Evolutionary conservation across 106 monocot genomes (phyloP).

Genomic region (Narthecium ossifragum): DNA sequence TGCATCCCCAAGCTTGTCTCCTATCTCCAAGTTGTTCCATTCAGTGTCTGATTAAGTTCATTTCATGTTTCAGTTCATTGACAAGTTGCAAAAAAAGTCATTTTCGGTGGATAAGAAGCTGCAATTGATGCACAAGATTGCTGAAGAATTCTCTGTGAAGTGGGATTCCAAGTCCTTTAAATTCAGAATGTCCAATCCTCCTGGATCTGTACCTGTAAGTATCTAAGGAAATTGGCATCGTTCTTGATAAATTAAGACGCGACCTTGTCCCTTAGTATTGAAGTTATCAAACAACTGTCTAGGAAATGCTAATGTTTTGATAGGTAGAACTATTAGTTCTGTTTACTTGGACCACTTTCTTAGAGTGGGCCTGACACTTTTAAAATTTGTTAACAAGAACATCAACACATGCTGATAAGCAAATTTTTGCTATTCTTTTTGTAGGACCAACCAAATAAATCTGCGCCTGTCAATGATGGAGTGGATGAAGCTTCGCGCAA

Average conservation of each 20-base stretch:
- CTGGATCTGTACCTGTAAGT: conserved; percentile 24
- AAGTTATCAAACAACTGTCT: too few species aligned
- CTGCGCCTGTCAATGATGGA: not conserved
- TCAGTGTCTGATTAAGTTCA: not conserved
- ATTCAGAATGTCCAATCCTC: conserved; percentile 22
- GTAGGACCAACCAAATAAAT: conserved; percentile 27
- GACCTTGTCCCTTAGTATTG: too few species aligned
- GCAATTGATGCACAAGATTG: conserved; percentile 62
- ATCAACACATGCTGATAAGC: too few species aligned
- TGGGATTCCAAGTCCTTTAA: conserved; percentile 42
- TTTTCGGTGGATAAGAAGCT: conserved; percentile 60
- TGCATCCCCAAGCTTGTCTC: not conserved
- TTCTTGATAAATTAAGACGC: too few species aligned
- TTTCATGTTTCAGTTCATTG: conserved; percentile 36
- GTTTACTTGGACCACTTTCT: too few species aligned
- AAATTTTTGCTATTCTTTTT: too few species aligned
- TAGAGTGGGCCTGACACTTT: too few species aligned
- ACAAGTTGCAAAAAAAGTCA: conserved; percentile 43
- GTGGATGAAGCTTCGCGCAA: conserved; percentile 7
- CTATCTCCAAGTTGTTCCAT: not conserved
- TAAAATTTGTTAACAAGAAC: too few species aligned
- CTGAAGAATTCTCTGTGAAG: conserved; percentile 51
- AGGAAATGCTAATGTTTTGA: too few species aligned
- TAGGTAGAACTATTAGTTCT: too few species aligned
- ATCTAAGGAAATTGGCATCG: too few species aligned